Conservation (phyloP, 202 grass and related monocot species). For the Schoenoplectus triqueter region DNA sequence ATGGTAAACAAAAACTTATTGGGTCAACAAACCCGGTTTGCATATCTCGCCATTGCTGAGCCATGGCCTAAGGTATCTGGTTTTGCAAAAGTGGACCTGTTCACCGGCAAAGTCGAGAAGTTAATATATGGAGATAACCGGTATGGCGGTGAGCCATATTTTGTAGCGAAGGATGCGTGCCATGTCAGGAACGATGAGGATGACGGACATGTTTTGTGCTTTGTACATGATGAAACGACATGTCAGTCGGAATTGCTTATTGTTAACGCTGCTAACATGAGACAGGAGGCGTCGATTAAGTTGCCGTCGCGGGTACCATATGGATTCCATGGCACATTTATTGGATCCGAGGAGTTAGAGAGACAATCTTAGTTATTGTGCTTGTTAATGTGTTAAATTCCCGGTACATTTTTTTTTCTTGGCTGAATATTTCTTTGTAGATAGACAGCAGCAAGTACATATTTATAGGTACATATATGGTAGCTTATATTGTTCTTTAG, state of each 20-base stretch:
- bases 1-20: constrained; percentile 83
- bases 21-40: constrained; percentile 64
- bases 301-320: constrained; percentile 84
- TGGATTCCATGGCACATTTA: constrained; percentile 81
- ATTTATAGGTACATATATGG: background rate
- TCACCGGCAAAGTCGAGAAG: constrained; percentile 53
- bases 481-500: constrained; percentile 8
- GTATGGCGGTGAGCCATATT: constrained; percentile 81
- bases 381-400: background rate
- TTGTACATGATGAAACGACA: constrained; percentile 61
- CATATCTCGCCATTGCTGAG: constrained; percentile 90
- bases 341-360: constrained; percentile 56
- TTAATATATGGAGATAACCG: constrained; percentile 64
- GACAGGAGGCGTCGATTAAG: constrained; percentile 55
- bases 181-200: constrained; percentile 44
- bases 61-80: constrained; percentile 95
- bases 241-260: constrained; percentile 62
- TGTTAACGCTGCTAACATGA: constrained; percentile 57
- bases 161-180: constrained; percentile 51
- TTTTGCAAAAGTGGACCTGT: constrained; percentile 88
- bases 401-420: background rate
- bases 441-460: constrained; percentile 21
- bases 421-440: background rate
- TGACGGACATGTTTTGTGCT: constrained; percentile 70
- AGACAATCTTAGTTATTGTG: constrained; percentile 48